Base-by-base conservation (phyloP, 805 yeast genomes). In the Clavispora asparagi region DNA sequence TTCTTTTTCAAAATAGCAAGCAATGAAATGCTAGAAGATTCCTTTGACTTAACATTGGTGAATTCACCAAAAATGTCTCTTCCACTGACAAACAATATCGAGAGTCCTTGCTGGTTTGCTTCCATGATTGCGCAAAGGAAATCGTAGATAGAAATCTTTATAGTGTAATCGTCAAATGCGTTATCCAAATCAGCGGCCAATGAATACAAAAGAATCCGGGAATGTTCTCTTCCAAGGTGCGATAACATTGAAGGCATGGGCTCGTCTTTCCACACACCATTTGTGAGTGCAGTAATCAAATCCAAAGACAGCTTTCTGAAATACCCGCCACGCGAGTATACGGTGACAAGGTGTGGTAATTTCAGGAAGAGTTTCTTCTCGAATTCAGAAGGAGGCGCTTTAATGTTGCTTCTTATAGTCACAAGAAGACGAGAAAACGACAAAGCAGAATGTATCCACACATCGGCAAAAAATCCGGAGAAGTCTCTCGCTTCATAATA, bases 211-310 rank as follows among this genome's bases (percentile, higher is more conserved):
- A 92, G 70, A 4, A 79, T 64, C 26, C 74, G 75, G 0, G 96
- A 77, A 52, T 79, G 75, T 16, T 74, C 70, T n/a, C 76, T 70
- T 4, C 95, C 94, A 44, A 92, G 66, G 60, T 88, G 88, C 0
- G 97, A 86, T 35, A 92, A 70, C 41, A 92, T 66, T 0, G 96
- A 89, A 4, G 96, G 95, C 30, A 83, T 78, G n/a, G 52, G 43
- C 26, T 78, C 81, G 5, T 68, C 66, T 7, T 71, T 70, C 83
- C 87, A 81, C 2, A 59, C 65, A 0, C 81, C 82, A 38, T 70
- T 71, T 1, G 86, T 81, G 37, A 87, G 61, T 5, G 76, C 68
- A 5, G 83, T 77, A 14, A 88, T 62, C 32, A 89, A 59, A 36
- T 74, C 75, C 30, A 87, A 63, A 1, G 87, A 69, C 10, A 68